Evolutionary conservation across 2,329 filamentous ascomycete species (phyloP).

Genomic region (Myriosclerotinia duriaeana): DNA sequence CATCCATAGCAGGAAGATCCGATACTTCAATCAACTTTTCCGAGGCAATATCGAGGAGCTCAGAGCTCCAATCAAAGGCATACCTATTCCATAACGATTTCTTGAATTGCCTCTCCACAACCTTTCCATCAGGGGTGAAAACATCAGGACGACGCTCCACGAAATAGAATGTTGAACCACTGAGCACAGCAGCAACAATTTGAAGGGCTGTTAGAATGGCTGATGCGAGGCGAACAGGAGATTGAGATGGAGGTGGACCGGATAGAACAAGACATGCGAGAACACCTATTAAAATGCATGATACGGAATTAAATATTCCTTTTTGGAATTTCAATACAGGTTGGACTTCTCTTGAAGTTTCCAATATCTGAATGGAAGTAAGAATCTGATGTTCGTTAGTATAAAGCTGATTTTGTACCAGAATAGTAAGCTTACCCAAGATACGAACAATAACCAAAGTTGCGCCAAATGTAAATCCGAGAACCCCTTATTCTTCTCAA

Average conservation of each 20-base stretch:
- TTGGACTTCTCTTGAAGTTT: conserved; percentile 26
- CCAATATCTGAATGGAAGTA: conserved; percentile 43
- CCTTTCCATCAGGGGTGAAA: conserved; percentile 51
- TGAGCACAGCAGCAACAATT: conserved; percentile 22
- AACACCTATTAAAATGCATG: conserved; percentile 27
- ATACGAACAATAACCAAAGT: conserved; percentile 57
- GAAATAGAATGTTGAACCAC: conserved; percentile 25
- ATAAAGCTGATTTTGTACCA: not conserved
- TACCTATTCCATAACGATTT: conserved; percentile 58
- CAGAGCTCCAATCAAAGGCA: conserved; percentile 63
- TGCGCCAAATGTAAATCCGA: conserved; percentile 44
- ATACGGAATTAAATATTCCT: conserved; percentile 24
- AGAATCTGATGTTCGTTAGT: conserved; percentile 45
- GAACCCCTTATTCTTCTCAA: conserved; percentile 33
- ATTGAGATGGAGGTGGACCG: not conserved
- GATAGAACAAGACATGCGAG: conserved; percentile 24
- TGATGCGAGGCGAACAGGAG: conserved; percentile 15
- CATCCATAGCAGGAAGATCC: conserved; percentile 61
- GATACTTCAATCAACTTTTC: conserved; percentile 59
- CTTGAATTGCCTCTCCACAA: conserved; percentile 65
- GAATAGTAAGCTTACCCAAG: conserved; percentile 56
- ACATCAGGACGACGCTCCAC: conserved; percentile 67
- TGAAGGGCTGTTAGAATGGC: conserved; percentile 26
- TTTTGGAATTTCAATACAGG: conserved; percentile 29
- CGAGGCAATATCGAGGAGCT: conserved; percentile 54